These are phyloP conservation scores for Euphorbia tirucalli DNA, from an alignment of 345 rosid genomes.

Conservation along the genomic window DNA sequence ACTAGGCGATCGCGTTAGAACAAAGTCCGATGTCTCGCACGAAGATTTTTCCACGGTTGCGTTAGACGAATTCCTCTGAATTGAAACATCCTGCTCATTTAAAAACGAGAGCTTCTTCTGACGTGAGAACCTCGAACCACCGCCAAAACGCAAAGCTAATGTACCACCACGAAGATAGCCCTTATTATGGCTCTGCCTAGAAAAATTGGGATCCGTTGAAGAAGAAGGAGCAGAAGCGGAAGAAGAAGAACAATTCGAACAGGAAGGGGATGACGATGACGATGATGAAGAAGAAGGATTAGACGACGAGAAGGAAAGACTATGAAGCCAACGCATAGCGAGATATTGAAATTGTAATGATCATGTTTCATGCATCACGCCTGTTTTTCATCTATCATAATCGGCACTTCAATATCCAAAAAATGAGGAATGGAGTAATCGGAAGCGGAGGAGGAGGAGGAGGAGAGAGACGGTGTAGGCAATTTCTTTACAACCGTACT, in stretches of 20 bases:
- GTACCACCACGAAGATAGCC: slow-evolving; percentile 5
- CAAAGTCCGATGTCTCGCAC: slow-evolving; percentile 13
- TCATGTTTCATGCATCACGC: not conserved
- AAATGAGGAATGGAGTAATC: too few relatives aligned
- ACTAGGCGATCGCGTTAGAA: slow-evolving; percentile 33
- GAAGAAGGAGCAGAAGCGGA: slow-evolving; percentile 26
- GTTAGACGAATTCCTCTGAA: not conserved
- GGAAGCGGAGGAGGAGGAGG: not conserved
- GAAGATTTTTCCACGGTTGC: slow-evolving; percentile 18
- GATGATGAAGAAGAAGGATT: slow-evolving; percentile 37
- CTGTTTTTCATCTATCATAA: not conserved
- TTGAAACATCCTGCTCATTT: slow-evolving; percentile 42
- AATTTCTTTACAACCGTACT: not conserved
- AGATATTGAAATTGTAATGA: slow-evolving; percentile 6
- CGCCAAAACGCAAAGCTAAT: slow-evolving; percentile 16
- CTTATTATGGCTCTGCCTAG: not conserved
- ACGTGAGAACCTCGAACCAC: slow-evolving; percentile 46
- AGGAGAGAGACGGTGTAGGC: not conserved
- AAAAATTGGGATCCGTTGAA: not conserved
- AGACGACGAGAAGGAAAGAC: slow-evolving; percentile 44
- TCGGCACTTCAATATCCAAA: not conserved
- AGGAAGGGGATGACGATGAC: slow-evolving; percentile 25
- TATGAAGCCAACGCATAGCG: slow-evolving; percentile 81
- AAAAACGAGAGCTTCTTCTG: slow-evolving; percentile 59
- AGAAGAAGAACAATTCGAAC: not conserved